Evolutionary conservation across 139 green algal genomes (phyloP), one percentile per base, ranked within the genome.

Genomic region (Nannochloris sp.): DNA sequence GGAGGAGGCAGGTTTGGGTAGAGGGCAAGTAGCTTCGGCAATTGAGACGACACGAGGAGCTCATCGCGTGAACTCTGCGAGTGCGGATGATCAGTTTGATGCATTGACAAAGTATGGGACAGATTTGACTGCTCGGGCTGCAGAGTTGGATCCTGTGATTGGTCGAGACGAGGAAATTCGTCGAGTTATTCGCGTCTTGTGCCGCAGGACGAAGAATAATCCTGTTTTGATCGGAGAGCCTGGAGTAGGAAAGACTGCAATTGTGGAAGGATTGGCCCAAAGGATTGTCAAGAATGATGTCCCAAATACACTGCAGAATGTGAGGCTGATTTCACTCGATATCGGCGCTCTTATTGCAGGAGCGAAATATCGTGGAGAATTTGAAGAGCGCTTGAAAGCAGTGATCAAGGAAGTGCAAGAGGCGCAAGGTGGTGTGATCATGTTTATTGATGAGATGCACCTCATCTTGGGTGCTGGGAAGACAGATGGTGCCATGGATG

Each of bases 381-480:
- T 96, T 69, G 90, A 97, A 80, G 91, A 97, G 76, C 81, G 91
- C 2, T 74, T 97, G 23, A 94, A 96, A 76, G 74, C 78, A 48
- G 78, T 94, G 37, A 73, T 94, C 26, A 82, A 85, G 43, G 88
- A 93, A 72, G 75, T 93, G 48, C 74, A 83, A 45, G 66, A 83
- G 1, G 70, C 80, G 31, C 63, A 82, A 26, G 84, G 82, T 16
- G 65, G 72, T 17, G 71, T 66, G 26, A 81, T 97, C 44, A 79
- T 97, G 17, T 97, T 97, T 73, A 95, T 97, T 49, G 91, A 96
- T 62, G 91, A 96, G 70, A 86, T 97, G 20, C 89, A 96, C 75
- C 62, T 88, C 29, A 70, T 92, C 29, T 51, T 77, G 33, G 85
- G 79, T 2, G 80, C 84, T 2, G 86, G 89, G 55, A 86, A 84